A percentile compares a stretch with the other conserved stretches of the same genome.
phyloP scores from a whole-genome alignment of 2,329 filamentous ascomycete genomes.

The Colletotrichum simmondsii region DNA sequence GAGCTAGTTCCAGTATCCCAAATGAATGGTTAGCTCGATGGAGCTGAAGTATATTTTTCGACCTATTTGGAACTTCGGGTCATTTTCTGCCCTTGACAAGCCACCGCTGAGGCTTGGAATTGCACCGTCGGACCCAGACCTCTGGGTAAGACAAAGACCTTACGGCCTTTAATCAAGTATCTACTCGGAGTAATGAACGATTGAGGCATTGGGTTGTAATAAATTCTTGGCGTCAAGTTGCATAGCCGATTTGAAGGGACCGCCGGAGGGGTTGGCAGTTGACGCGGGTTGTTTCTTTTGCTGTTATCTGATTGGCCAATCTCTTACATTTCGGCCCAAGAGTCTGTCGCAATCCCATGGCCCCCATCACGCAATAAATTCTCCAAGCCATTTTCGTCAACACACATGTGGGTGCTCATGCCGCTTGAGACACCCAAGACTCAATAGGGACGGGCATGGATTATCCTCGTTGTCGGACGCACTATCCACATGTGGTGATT shows the following conservation, averaged over 20 bases:
- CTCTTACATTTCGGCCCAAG: background rate
- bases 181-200: background rate
- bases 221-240: background rate
- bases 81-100: background rate
- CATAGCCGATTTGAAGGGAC: background rate
- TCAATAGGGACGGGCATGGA: background rate
- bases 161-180: background rate
- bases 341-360: slow-evolving; percentile 35
- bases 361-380: slow-evolving; percentile 32
- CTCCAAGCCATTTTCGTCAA: slow-evolving; percentile 11
- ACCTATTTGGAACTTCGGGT: background rate
- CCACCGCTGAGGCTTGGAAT: background rate
- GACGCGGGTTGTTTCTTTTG: slow-evolving; percentile 7
- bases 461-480: background rate
- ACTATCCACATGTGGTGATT: background rate
- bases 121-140: background rate
- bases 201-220: background rate
- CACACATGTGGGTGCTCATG: background rate
- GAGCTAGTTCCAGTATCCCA: background rate
- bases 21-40: background rate
- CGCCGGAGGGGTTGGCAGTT: background rate
- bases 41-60: background rate
- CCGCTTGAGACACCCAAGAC: background rate
- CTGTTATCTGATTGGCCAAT: slow-evolving; percentile 19
- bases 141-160: background rate